Conservation (phyloP, 305 asterid genomes). For the Fraxinus velutina region DNA sequence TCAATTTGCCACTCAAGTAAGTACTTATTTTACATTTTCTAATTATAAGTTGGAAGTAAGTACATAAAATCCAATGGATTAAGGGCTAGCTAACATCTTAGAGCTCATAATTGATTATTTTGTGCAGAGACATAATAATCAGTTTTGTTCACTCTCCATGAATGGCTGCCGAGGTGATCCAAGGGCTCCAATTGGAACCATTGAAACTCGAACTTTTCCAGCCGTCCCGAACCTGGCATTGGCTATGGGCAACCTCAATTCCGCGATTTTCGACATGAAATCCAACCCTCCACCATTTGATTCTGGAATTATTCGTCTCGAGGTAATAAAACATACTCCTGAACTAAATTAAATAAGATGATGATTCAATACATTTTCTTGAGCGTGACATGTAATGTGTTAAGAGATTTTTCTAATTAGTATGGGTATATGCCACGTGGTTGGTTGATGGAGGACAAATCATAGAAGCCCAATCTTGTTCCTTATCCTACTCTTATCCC, state of each 20-base stretch:
- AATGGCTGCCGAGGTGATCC: conserved; percentile 68
- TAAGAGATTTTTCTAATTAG: not conserved
- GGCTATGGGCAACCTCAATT: conserved; percentile 60
- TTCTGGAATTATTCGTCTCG: conserved; percentile 79
- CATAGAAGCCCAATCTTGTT: not conserved
- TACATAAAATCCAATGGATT: not conserved
- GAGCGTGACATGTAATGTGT: not conserved
- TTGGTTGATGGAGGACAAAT: not conserved
- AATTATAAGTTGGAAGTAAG: not conserved
- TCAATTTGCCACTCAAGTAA: conserved; percentile 45
- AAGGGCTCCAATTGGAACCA: conserved; percentile 51
- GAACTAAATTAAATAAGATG: not conserved
- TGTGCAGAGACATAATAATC: conserved; percentile 21
- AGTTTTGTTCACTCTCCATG: conserved; percentile 49
- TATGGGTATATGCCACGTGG: not conserved
- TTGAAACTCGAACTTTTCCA: conserved; percentile 61
- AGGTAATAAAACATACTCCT: conserved; percentile 38
- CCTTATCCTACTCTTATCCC: not conserved
- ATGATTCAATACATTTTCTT: not conserved
- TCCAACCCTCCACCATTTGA: conserved; percentile 35
- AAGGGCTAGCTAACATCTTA: not conserved
- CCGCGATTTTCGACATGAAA: conserved; percentile 56
- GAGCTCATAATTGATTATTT: not conserved
- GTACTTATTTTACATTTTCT: not conserved
- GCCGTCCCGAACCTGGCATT: conserved; percentile 40